These are phyloP conservation scores for Thozetella sp. DNA, from an alignment of 495 filamentous ascomycete species.

Conservation along the genomic window DNA sequence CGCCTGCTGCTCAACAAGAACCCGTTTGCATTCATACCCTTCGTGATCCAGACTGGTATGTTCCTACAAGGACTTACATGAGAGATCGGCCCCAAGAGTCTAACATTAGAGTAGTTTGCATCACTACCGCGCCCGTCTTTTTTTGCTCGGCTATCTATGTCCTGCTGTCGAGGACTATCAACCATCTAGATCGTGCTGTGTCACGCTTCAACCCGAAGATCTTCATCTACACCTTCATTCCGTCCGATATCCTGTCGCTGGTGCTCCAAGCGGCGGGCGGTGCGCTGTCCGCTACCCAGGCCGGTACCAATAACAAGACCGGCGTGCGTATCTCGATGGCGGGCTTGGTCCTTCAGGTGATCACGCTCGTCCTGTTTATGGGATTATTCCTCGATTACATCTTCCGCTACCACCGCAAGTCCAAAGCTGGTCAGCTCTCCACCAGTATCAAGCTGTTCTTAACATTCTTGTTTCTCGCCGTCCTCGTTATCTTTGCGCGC, in stretches of 20 bases:
- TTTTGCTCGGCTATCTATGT: constrained; percentile 62
- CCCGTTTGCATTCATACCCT: constrained; percentile 45
- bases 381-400: constrained; percentile 43
- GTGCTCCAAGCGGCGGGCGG: constrained; percentile 56
- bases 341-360: constrained; percentile 45
- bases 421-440: constrained; percentile 9
- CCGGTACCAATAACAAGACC: constrained; percentile 15
- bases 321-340: constrained; percentile 51
- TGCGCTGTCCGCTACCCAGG: constrained; percentile 27
- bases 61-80: neutral
- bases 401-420: constrained; percentile 22
- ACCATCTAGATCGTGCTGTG: constrained; percentile 43
- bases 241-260: constrained; percentile 50
- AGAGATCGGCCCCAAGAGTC: constrained; percentile 1
- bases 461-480: constrained; percentile 36
- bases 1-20: constrained; percentile 47
- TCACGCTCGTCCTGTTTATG: constrained; percentile 41
- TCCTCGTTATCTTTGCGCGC: constrained; percentile 44
- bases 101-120: constrained; percentile 37
- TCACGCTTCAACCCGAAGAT: constrained; percentile 53
- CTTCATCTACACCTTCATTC: constrained; percentile 57
- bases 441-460: constrained; percentile 40
- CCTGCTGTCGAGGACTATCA: constrained; percentile 43
- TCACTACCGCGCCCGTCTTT: constrained; percentile 59
- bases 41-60: constrained; percentile 52